Conservation (phyloP, 306 rosid genomes). For the Quercus ilex region DNA sequence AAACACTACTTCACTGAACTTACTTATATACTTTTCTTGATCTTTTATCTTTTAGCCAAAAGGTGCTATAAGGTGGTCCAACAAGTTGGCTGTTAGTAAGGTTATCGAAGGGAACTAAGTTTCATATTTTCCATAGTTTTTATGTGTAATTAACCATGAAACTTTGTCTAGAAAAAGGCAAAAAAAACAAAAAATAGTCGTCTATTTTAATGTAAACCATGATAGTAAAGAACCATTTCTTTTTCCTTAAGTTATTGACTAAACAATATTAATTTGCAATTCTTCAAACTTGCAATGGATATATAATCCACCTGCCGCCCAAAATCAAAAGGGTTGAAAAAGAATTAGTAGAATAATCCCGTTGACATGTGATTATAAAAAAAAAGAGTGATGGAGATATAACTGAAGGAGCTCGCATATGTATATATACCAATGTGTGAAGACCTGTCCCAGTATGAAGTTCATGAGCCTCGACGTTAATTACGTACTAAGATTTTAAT, state of each 20-base stretch:
- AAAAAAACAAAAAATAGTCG: neutral
- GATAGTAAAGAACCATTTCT: neutral
- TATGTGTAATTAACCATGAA: neutral
- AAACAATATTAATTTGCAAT: constrained; percentile 13
- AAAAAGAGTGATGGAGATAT: constrained; percentile 10
- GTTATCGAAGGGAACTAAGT: neutral
- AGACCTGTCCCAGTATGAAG: too few species aligned
- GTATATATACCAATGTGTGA: too few species aligned
- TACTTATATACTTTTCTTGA: neutral
- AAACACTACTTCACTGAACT: neutral
- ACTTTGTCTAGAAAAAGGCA: neutral
- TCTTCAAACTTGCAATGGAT: constrained; percentile 27
- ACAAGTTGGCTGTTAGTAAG: neutral
- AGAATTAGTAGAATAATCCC: constrained; percentile 39
- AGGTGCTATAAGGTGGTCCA: neutral
- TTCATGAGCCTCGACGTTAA: neutral
- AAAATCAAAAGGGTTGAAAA: constrained; percentile 33
- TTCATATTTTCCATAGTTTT: neutral
- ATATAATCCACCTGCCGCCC: constrained; percentile 39
- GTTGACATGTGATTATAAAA: constrained; percentile 34
- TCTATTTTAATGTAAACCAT: neutral
- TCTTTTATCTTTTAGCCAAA: neutral
- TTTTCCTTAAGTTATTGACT: neutral
- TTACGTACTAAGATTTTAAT: constrained; percentile 23
- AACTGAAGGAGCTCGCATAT: neutral